These are phyloP conservation scores for Cutaneotrichosporon cavernicola DNA, from an alignment of 1,284 basidiomycete species.

Conservation along the genomic window DNA sequence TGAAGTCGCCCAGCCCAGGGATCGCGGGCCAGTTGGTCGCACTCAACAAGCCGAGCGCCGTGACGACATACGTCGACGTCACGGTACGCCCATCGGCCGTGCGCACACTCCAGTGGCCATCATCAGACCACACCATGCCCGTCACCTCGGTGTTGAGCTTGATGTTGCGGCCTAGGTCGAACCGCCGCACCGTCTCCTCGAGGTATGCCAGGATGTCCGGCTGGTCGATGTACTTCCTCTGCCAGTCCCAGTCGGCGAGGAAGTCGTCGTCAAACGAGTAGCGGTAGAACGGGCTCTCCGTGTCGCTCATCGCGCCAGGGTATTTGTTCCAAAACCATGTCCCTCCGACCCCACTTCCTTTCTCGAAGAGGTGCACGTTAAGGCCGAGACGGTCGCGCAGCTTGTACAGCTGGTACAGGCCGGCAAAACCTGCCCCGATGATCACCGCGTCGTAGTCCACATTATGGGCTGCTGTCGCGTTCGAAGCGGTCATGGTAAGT, in stretches of 20 bases:
- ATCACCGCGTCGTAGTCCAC: constrained; percentile 12
- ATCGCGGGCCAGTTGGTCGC: constrained; percentile 28
- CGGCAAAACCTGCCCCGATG: constrained; percentile 22
- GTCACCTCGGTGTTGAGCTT: constrained; percentile 23
- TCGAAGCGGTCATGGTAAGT: too few relatives aligned
- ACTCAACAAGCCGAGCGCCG: constrained; percentile 20
- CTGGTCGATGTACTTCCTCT: constrained; percentile 32
- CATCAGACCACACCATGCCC: constrained; percentile 12
- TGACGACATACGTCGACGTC: constrained; percentile 32
- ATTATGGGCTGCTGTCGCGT: too few relatives aligned
- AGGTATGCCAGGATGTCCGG: constrained; percentile 38
- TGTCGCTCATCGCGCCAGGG: constrained; percentile 37
- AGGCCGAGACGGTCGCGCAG: constrained; percentile 16
- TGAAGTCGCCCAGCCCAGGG: constrained; percentile 15
- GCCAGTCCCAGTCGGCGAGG: constrained; percentile 25
- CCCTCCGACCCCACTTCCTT: constrained; percentile 15
- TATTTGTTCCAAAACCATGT: constrained; percentile 24
- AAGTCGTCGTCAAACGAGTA: constrained; percentile 22
- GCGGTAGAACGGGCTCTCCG: constrained; percentile 35
- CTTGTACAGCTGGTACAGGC: constrained; percentile 16
- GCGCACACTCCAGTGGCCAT: neutral
- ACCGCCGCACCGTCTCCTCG: constrained; percentile 26
- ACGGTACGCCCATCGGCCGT: neutral
- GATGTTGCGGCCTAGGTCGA: constrained; percentile 31
- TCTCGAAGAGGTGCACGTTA: constrained; percentile 11